Conservation (phyloP, 148 eudicot species). For the Nepenthes gracilis region DNA sequence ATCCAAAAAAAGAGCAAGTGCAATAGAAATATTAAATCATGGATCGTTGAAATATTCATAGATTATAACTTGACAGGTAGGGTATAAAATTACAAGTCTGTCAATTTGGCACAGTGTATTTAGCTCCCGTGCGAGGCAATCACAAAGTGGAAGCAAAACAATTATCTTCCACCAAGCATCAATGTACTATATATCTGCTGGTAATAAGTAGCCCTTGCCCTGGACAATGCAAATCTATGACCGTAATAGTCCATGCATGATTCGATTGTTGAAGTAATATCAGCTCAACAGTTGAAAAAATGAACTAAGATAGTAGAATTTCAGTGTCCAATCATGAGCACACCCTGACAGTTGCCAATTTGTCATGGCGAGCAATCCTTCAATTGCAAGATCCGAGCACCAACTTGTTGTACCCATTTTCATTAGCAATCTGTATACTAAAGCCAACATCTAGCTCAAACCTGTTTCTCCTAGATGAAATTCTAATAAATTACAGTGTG, state of each 20-base stretch:
- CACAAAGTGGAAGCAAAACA: constrained; percentile 84
- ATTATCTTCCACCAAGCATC: constrained; percentile 91
- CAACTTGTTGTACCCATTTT: constrained; percentile 77
- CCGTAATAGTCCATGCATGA: neutral
- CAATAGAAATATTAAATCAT: constrained; percentile 14
- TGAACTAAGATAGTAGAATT: neutral
- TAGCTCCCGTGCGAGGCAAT: constrained; percentile 73
- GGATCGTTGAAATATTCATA: too few relatives aligned
- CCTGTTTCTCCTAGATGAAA: neutral
- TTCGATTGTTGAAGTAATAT: neutral
- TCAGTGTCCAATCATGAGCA: neutral
- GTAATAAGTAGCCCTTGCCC: constrained; percentile 95
- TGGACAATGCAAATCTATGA: constrained; percentile 9
- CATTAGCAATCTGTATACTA: constrained; percentile 58
- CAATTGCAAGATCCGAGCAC: constrained; percentile 87
- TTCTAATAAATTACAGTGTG: neutral
- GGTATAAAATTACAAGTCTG: constrained; percentile 18
- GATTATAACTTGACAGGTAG: too few relatives aligned
- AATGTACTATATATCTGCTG: constrained; percentile 95
- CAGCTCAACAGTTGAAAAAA: neutral
- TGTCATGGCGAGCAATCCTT: constrained; percentile 78
- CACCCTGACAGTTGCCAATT: constrained; percentile 90
- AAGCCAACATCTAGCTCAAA: constrained; percentile 3
- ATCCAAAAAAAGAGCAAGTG: constrained; percentile 2
- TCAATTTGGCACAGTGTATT: constrained; percentile 55